phyloP scores from a whole-genome alignment of 306 rosid species.

The Dalbergia cultrata region DNA sequence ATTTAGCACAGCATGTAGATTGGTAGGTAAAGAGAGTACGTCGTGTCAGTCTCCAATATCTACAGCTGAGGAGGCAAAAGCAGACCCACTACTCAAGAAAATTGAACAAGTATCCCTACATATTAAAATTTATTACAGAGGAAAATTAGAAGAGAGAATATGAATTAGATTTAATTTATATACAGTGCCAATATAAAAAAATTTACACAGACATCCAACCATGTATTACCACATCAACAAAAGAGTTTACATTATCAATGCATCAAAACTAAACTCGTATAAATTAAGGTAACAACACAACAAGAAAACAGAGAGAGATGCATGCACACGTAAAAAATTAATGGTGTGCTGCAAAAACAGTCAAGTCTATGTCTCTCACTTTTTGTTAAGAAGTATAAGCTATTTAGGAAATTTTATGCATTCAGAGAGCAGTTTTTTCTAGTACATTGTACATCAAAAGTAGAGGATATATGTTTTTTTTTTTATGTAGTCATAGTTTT shows the following conservation, averaged over 20 bases:
- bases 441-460: neutral
- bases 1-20: conserved; percentile 12
- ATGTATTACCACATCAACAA: too few species aligned
- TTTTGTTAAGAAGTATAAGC: neutral
- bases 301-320: neutral
- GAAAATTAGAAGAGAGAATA: conserved; percentile 39
- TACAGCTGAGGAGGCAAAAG: conserved; percentile 46
- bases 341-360: neutral
- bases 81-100: conserved; percentile 35
- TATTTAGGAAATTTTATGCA: neutral
- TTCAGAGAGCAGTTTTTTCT: neutral
- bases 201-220: too few species aligned
- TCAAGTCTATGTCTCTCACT: neutral
- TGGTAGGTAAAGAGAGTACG: conserved; percentile 24
- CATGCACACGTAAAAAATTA: conserved; percentile 15
- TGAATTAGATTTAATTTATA: neutral
- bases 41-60: conserved; percentile 44
- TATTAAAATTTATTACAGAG: conserved; percentile 28
- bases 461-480: neutral
- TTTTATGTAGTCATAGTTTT: neutral
- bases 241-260: too few species aligned
- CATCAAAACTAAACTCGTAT: too few species aligned
- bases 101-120: conserved; percentile 24
- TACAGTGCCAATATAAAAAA: too few species aligned
- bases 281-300: too few species aligned